phyloP scores from a whole-genome alignment of 768 basidiomycete species.

The Auricularia sp. region DNA sequence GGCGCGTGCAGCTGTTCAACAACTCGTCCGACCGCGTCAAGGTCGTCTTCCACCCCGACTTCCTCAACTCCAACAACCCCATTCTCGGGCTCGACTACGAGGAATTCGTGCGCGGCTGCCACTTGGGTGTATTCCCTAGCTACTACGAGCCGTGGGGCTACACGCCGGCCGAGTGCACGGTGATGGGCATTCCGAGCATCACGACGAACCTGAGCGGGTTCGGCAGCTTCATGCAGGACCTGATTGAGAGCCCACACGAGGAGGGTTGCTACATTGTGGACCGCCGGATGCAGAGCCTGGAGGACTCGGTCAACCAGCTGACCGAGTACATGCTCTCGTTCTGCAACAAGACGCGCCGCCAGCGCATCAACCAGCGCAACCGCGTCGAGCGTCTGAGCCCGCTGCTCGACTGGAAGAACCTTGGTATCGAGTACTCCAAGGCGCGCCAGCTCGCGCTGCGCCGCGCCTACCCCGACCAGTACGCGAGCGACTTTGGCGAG shows the following conservation, averaged over 20 bases:
- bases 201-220: conserved; percentile 98
- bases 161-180: conserved; percentile 98
- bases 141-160: conserved; percentile 98
- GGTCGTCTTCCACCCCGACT: conserved; percentile 96
- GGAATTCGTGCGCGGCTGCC: conserved; percentile 96
- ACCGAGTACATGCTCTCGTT: conserved; percentile 67
- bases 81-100: conserved; percentile 97
- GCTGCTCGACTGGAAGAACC: conserved; percentile 94
- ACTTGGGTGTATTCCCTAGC: conserved; percentile 95
- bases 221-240: conserved; percentile 97
- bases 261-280: conserved; percentile 98
- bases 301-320: conserved; percentile 84
- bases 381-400: conserved; percentile 91
- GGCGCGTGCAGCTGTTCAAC: conserved; percentile 92
- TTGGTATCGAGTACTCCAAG: conserved; percentile 96
- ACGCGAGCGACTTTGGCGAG: conserved; percentile 50
- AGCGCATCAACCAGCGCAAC: conserved; percentile 98
- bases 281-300: conserved; percentile 77
- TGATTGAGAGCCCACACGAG: conserved; percentile 83
- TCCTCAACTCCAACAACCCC: conserved; percentile 95
- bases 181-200: conserved; percentile 98
- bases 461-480: conserved; percentile 91
- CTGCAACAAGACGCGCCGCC: conserved; percentile 76
- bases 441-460: conserved; percentile 84
- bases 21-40: conserved; percentile 83